phyloP scores from a whole-genome alignment of 129 eudicot species.

The Pseudognaphalium luteoalbum region DNA sequence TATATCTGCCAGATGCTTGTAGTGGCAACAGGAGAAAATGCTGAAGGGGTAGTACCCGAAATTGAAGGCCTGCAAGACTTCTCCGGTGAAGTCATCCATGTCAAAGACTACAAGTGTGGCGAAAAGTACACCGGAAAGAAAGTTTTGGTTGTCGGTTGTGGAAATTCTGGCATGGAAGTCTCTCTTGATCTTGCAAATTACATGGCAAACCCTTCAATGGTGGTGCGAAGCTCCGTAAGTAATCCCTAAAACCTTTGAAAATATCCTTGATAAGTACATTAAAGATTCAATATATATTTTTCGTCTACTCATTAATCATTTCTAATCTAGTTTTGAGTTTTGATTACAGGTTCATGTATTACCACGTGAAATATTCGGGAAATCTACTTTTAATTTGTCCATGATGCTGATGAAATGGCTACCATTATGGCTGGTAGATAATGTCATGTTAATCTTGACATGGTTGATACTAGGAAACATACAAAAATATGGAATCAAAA shows the following conservation, averaged over 20 bases:
- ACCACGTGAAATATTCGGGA: conserved; percentile 65
- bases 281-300: background rate
- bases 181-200: conserved; percentile 89
- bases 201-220: conserved; percentile 75
- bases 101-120: conserved; percentile 80
- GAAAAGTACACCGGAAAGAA: conserved; percentile 56
- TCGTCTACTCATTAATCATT: background rate
- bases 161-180: conserved; percentile 97
- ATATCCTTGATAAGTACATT: background rate
- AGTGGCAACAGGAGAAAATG: conserved; percentile 89
- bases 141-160: conserved; percentile 89
- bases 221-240: conserved; percentile 87
- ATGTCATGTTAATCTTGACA: conserved; percentile 44
- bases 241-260: background rate
- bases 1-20: conserved; percentile 84
- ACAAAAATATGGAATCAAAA: conserved; percentile 57
- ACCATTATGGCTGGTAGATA: conserved; percentile 71
- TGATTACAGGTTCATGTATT: conserved; percentile 66
- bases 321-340: conserved; percentile 8
- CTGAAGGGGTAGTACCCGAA: conserved; percentile 68
- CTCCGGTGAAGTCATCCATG: conserved; percentile 75
- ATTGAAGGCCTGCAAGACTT: conserved; percentile 69
- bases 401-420: conserved; percentile 69
- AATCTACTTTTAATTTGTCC: conserved; percentile 66
- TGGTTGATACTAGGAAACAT: conserved; percentile 71